Base-by-base conservation (phyloP, 306 rosid genomes). In the Cucurbita moschata region DNA sequence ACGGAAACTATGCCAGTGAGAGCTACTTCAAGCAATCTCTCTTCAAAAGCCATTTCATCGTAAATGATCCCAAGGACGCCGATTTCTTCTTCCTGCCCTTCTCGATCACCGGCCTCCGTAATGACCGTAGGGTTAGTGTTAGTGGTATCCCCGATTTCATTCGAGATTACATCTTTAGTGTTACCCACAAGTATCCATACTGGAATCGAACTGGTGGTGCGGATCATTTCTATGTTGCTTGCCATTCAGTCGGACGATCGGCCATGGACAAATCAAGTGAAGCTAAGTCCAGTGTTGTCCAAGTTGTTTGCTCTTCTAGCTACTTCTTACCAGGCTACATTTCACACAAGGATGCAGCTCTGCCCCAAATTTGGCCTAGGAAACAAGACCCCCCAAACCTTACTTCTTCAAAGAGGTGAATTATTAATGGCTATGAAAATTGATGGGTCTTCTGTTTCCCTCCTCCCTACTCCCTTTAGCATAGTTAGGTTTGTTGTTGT, bases 1-100 rank as follows among this genome's bases (percentile, higher is more conserved):
- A 81, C n/a, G 92, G 97, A 55, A 89, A 92, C 59, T 92, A 92
- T 73, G 96, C 97, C 26, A 92, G 97, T 71, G 97, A 92, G 76
- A 85, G 96, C 81, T 92, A 85, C 89, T 89, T 89, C 78, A 92
- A 92, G 75, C 86, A 77, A 60, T 82, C 71, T 65, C 90, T 92
- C 9, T 60, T 79, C 79, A 82, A 81, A 68, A 89, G 96, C 69
- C 90, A 74, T 61, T 86, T 92, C 84, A 78, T 88, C 55, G 88
- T 95, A 13, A 61, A 76, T 7, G 86, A 92, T 63, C 87, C 96
- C 47, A 37, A 60, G 10, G 50, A 82, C 68, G 96, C 96, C 51
- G 88, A 86, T 75, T 90, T 92, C 75, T 92, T 92, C 89, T 92
- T 86, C 72, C 67, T 89, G 52, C 96, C 97, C 10, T 89, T 92